Base-by-base conservation (phyloP, 2,329 filamentous ascomycete genomes). In the Septoria linicola region DNA sequence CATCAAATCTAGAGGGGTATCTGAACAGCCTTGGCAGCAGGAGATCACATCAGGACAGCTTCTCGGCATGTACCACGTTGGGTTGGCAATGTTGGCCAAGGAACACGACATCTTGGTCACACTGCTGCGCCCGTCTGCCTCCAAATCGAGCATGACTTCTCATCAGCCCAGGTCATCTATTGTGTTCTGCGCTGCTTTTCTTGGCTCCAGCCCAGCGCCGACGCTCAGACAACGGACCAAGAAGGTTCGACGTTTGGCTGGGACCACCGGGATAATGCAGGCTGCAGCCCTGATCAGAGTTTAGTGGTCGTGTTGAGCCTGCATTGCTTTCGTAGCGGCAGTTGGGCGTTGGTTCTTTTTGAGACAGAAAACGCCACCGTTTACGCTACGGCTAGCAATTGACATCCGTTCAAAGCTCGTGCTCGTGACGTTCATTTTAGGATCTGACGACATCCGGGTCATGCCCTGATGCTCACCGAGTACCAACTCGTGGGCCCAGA, bases 401-500 rank as follows among this genome's bases (percentile, higher is more conserved):
- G 20, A 11, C 2, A 19, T n/a, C n/a, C n/a, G n/a, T n/a, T n/a
- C n/a, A n/a, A n/a, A n/a, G n/a, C n/a, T n/a, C n/a, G 44, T 37
- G 35, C 21, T 40, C 34, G 14, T 40, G 44, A 16, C 13, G 35
- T 40, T 47, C 44, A 47, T 19, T 40, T 40, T 23, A 41, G 25
- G 25, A 40, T 40, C 23, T 40, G 44, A 31, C 16, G 23, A 40
- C 13, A 27, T 31, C 21, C 25, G 20, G 44, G 34, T 30, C 7
- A 13, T 14, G 23, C 44, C 34, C 44, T 32, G 44, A 19, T 21
- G 41, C 23, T 11, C n/a, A 4, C 20, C 21, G 14, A 8, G 13
- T 40, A 5, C 13, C n/a, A 6, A 13, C 17, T 17, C 44, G 17
- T 39, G 44, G 25, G 44, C 39, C 14, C 40, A 27, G 35, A 36